These are phyloP conservation scores for Fusarium xyrophilum DNA, from an alignment of 2,329 filamentous ascomycete genomes.

Conservation along the genomic window DNA sequence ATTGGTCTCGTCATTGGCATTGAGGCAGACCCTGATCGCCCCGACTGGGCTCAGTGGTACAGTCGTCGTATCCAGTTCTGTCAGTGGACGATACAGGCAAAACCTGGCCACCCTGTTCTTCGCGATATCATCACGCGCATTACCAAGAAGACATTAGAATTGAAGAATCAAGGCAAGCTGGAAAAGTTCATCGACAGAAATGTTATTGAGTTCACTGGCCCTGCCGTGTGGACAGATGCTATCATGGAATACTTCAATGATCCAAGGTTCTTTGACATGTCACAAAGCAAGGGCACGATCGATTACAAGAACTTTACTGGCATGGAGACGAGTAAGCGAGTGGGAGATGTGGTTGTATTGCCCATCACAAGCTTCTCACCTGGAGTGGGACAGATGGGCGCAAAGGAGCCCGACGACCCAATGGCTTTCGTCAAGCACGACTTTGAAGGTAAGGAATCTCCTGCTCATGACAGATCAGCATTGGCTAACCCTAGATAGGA, in stretches of 20 bases:
- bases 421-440: slow-evolving; percentile 98
- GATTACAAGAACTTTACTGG: slow-evolving; percentile 89
- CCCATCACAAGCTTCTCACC: slow-evolving; percentile 98
- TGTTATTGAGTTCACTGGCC: slow-evolving; percentile 93
- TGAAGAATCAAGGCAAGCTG: slow-evolving; percentile 73
- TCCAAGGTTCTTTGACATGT: slow-evolving; percentile 83
- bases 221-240: slow-evolving; percentile 90
- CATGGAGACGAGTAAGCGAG: slow-evolving; percentile 81
- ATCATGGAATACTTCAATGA: slow-evolving; percentile 96
- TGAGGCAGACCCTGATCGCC: slow-evolving; percentile 91
- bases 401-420: slow-evolving; percentile 84
- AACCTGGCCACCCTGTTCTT: slow-evolving; percentile 91
- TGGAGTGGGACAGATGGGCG: slow-evolving; percentile 91
- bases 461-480: background rate
- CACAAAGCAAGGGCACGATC: slow-evolving; percentile 72
- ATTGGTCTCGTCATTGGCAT: slow-evolving; percentile 93
- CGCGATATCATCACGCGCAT: slow-evolving; percentile 87
- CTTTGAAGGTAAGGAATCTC: slow-evolving; percentile 76
- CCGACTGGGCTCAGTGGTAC: slow-evolving; percentile 96
- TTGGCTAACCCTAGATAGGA: slow-evolving; percentile 53
- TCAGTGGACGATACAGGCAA: slow-evolving; percentile 98
- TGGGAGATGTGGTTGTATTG: slow-evolving; percentile 91
- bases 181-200: slow-evolving; percentile 67
- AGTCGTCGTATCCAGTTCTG: slow-evolving; percentile 96
- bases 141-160: slow-evolving; percentile 78